Conservation (phyloP, 2,329 filamentous ascomycete genomes). For the Xylariaceae sp. region DNA sequence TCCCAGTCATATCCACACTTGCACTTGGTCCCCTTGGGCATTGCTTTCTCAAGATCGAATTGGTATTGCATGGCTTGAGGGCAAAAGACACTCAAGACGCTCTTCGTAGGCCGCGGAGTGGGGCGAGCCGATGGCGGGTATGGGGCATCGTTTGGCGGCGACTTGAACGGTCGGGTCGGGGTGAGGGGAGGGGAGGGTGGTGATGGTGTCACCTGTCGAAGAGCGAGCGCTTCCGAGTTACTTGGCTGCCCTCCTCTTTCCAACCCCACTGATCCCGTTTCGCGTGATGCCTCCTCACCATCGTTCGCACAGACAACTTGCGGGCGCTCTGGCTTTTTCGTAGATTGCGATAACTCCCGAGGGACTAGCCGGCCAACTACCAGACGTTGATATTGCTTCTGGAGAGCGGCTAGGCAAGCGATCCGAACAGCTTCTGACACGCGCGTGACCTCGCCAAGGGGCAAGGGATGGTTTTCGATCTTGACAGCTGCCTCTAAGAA, state of each 20-base stretch:
- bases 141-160: slow-evolving; percentile 17
- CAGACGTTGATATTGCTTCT: slow-evolving; percentile 33
- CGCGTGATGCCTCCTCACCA: too few species aligned
- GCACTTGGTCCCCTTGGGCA: slow-evolving; percentile 27
- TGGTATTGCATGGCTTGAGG: slow-evolving; percentile 36
- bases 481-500: slow-evolving; percentile 23
- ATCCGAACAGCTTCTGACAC: slow-evolving; percentile 32
- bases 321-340: background rate
- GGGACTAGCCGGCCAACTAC: slow-evolving; percentile 29
- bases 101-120: slow-evolving; percentile 26
- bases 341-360: slow-evolving; percentile 11
- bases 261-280: too few species aligned
- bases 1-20: slow-evolving; percentile 35
- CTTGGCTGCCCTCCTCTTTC: background rate
- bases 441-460: slow-evolving; percentile 30
- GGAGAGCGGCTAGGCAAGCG: slow-evolving; percentile 29
- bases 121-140: slow-evolving; percentile 13
- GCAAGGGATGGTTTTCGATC: slow-evolving; percentile 23
- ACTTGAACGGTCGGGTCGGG: slow-evolving; percentile 19
- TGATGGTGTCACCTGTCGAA: slow-evolving; percentile 24
- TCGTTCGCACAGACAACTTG: slow-evolving; percentile 10
- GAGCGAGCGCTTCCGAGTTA: background rate
- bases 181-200: slow-evolving; percentile 32
- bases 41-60: slow-evolving; percentile 29
- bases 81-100: slow-evolving; percentile 38